Evolutionary conservation across 352 stramenopile species (phyloP).

Genomic region (Globisporangium iwayamae): DNA sequence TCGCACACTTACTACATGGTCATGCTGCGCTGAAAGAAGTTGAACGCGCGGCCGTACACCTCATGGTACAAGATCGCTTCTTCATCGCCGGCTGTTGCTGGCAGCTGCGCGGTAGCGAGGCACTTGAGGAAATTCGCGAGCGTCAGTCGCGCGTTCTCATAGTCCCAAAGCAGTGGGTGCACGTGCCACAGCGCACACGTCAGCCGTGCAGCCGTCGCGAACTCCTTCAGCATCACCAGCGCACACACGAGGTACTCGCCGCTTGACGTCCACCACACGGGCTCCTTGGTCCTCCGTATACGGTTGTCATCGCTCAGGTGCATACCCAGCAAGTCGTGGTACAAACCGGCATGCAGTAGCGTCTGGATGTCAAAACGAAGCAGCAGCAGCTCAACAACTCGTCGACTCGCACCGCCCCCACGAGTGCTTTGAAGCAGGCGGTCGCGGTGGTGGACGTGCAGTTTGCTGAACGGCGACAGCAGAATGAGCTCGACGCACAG

Average conservation of each 20-base stretch:
- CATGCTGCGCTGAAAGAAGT: conserved; percentile 24
- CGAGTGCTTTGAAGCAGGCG: conserved; percentile 24
- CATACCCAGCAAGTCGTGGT: conserved; percentile 34
- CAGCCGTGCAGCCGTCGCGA: conserved; percentile 45
- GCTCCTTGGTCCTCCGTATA: background rate
- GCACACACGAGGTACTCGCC: conserved; percentile 62
- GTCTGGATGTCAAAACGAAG: conserved; percentile 51
- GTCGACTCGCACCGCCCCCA: background rate
- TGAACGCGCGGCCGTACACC: conserved; percentile 28
- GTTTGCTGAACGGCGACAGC: conserved; percentile 48
- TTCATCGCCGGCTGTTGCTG: background rate
- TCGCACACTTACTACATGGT: background rate
- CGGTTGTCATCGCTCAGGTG: conserved; percentile 2
- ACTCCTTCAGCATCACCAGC: conserved; percentile 45
- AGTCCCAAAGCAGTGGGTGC: conserved; percentile 66
- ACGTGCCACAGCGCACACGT: conserved; percentile 49
- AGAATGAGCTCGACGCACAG: conserved; percentile 51
- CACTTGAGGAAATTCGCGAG: conserved; percentile 49
- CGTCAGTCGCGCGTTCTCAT: conserved; percentile 57
- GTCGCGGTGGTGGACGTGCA: conserved; percentile 36
- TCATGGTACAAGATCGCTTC: conserved; percentile 21
- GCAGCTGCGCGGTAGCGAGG: conserved; percentile 18
- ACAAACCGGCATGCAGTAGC: conserved; percentile 38
- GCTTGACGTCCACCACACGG: conserved; percentile 46
- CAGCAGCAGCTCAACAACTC: conserved; percentile 43